A percentile compares a stretch with the other conserved stretches of the same genome.
Evolutionary conservation across 345 rosid genomes (phyloP).

Genomic region (Gossypium arboreum): DNA sequence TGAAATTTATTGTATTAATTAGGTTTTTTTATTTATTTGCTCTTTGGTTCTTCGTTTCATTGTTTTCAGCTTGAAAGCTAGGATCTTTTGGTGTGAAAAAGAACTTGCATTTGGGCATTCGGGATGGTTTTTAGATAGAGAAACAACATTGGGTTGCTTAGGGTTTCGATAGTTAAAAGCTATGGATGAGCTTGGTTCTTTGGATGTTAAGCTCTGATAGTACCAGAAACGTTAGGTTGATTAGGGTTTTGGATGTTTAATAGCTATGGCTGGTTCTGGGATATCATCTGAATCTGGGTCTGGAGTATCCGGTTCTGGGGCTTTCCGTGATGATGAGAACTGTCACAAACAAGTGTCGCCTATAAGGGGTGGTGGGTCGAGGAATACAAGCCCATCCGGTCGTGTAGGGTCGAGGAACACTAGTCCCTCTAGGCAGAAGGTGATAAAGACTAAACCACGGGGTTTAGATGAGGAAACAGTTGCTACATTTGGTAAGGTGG

Average conservation of each 20-base stretch:
- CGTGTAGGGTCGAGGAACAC: conserved; percentile 75
- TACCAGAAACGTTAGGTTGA: background rate
- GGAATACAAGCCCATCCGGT: conserved; percentile 70
- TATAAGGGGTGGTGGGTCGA: conserved; percentile 53
- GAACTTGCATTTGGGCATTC: background rate
- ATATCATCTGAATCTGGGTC: conserved; percentile 45
- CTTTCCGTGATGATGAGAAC: conserved; percentile 35
- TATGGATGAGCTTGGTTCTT: conserved; percentile 28
- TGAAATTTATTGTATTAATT: conserved; percentile 4
- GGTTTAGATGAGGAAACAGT: conserved; percentile 86
- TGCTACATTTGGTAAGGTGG: conserved; percentile 69
- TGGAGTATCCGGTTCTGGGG: conserved; percentile 26
- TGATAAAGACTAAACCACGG: conserved; percentile 67
- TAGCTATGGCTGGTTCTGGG: conserved; percentile 39
- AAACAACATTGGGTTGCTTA: conserved; percentile 7
- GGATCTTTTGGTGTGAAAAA: conserved; percentile 20
- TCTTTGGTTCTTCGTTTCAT: background rate
- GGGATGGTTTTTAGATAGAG: conserved; percentile 6
- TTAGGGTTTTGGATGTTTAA: conserved; percentile 18
- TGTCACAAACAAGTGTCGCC: conserved; percentile 58
- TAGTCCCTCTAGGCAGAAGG: conserved; percentile 80
- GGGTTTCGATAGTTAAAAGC: conserved; percentile 22
- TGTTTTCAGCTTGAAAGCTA: conserved; percentile 14
- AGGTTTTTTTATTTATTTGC: conserved; percentile 16
- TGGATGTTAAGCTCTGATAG: background rate